Base-by-base conservation (phyloP, 768 basidiomycete species). In the Pleurotus platypus region DNA sequence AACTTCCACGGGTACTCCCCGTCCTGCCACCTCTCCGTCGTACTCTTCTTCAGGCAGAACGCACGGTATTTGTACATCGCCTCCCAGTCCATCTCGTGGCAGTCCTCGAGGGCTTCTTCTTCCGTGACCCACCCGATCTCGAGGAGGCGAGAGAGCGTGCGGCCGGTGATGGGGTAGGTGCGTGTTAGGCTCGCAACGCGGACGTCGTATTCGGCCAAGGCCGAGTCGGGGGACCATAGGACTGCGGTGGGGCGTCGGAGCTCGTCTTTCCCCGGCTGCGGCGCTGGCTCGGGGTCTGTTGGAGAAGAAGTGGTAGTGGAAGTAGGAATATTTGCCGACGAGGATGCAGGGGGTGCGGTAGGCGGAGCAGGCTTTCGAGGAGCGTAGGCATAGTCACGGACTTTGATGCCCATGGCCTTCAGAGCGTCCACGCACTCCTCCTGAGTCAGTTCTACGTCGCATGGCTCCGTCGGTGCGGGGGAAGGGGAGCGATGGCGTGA, bases 181-280 rank as follows among this genome's bases (percentile, higher is more conserved):
- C 74, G 70, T 0, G 66, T 64, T 1, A 54, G 16, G 27, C 70
- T 68, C 2, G 63, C 40, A 54, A 77, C 67, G 1, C 73, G 70
- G 55, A 70, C 76, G 24, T 79, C 78, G 50, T 70, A 70, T 54
- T 79, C 77, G 3, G 69, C 63, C 5, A 79, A 63, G 7, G 62
- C 75, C 24, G 63, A 65, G 56, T 66, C 69, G 13, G 68, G 77
- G 58, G 78, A 74, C 47, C 76, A 79, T 4, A 74, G 63, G 49
- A 76, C 77, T 2, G 69, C 57, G 4, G 49, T 51, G 22, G 56
- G 56, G 26, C 27, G n/a, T 16, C 49, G 56, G 11, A 35, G 30
- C 30, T 35, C 30, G 30, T 35, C 30, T 35, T 35, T 35, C 30
- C 11, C 9, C 2, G 30, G 30, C 30, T 35, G 30, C 8, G 30